Conservation (phyloP, 441 rosid genomes). For the Populus trichocarpa region DNA sequence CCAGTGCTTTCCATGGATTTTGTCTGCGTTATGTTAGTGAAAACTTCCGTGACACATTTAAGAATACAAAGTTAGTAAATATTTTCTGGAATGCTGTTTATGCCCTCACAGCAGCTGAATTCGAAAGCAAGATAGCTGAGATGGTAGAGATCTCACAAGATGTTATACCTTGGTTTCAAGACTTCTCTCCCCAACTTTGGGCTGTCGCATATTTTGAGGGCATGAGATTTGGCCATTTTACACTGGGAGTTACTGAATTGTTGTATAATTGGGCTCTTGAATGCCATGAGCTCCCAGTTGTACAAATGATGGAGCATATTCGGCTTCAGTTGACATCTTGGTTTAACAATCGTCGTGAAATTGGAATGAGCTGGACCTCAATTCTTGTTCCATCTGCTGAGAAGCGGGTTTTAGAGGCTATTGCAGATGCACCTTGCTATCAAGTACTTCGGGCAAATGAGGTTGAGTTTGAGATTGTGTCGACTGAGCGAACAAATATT, state of each 20-base stretch:
- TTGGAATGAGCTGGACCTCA: slow-evolving; percentile 76
- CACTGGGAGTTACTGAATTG: slow-evolving; percentile 74
- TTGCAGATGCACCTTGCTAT: slow-evolving; percentile 85
- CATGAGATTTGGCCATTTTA: slow-evolving; percentile 78
- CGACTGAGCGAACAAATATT: slow-evolving; percentile 86
- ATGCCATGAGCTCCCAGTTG: slow-evolving; percentile 90
- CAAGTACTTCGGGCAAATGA: slow-evolving; percentile 93
- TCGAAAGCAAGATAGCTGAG: slow-evolving; percentile 68
- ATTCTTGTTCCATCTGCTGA: slow-evolving; percentile 92
- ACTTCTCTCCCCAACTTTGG: slow-evolving; percentile 77
- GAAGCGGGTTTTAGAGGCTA: slow-evolving; percentile 70
- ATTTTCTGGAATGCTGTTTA: slow-evolving; percentile 96
- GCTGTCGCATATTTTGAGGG: slow-evolving; percentile 89
- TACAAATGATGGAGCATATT: slow-evolving; percentile 92
- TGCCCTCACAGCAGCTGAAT: slow-evolving; percentile 77
- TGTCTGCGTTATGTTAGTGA: slow-evolving; percentile 86
- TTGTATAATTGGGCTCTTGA: slow-evolving; percentile 90
- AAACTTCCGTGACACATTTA: slow-evolving; percentile 86
- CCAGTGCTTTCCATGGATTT: slow-evolving; percentile 84
- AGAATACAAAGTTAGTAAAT: slow-evolving; percentile 80
- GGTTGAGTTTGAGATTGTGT: slow-evolving; percentile 92
- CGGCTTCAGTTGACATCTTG: slow-evolving; percentile 59
- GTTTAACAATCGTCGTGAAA: slow-evolving; percentile 60
- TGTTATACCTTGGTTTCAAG: slow-evolving; percentile 65
- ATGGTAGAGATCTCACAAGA: slow-evolving; percentile 87